These are phyloP conservation scores for Goniomonas avonlea DNA, from an alignment of 78 protist genomes.

Conservation along the genomic window DNA sequence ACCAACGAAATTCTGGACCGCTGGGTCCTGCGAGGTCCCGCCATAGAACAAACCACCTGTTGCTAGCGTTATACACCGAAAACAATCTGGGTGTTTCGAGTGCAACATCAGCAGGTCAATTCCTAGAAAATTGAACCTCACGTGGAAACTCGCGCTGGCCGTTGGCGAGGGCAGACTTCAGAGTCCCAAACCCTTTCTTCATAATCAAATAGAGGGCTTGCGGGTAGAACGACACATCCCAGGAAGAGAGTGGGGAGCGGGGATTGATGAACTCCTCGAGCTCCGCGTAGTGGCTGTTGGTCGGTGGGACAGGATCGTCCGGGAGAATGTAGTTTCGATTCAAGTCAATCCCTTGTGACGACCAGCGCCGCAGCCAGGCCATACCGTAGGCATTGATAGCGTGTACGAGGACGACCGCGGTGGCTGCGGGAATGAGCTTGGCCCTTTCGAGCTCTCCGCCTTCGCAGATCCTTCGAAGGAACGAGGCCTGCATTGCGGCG, in stretches of 20 bases:
- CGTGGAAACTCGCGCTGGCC: too few species aligned
- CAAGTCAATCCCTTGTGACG: neutral
- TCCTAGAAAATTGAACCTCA: too few species aligned
- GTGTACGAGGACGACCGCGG: neutral
- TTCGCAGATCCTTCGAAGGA: neutral
- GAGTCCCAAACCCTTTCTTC: neutral
- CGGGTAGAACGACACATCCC: neutral
- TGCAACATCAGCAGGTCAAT: too few species aligned
- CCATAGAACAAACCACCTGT: too few species aligned
- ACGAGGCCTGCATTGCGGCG: neutral
- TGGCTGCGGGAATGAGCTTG: too few species aligned
- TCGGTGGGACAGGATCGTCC: neutral
- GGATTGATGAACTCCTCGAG: neutral
- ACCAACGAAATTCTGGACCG: too few species aligned
- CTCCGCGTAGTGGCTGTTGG: neutral
- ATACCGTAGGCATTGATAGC: neutral
- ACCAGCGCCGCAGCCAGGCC: neutral
- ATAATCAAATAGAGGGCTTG: neutral
- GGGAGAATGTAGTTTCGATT: neutral
- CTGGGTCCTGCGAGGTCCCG: too few species aligned
- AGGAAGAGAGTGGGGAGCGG: neutral
- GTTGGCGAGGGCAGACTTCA: neutral
- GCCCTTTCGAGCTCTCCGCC: too few species aligned
- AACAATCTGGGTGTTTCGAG: too few species aligned
- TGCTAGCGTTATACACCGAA: too few species aligned